These are phyloP conservation scores for Porphyra umbilicalis DNA, from an alignment of 31 red algal genomes.

Conservation along the genomic window DNA sequence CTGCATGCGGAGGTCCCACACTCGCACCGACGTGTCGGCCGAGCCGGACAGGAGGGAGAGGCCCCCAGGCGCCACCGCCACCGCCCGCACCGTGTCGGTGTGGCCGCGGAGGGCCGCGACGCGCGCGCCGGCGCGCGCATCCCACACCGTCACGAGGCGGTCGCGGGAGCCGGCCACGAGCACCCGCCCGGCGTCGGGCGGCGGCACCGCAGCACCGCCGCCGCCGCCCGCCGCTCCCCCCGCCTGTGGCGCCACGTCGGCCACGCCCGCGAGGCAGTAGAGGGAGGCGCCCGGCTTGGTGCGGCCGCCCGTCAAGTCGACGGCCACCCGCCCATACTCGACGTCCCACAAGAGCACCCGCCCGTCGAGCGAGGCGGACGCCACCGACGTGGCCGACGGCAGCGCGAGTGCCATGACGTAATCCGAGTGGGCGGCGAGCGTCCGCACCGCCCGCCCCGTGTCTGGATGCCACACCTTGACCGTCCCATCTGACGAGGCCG, in stretches of 20 bases:
- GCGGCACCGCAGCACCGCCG: background rate
- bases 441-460: conserved; percentile 24
- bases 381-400: conserved; percentile 37
- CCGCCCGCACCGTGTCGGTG: conserved; percentile 70
- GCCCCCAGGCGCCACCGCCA: conserved; percentile 49
- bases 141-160: conserved; percentile 68
- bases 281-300: conserved; percentile 10
- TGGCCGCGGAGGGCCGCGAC: conserved; percentile 73
- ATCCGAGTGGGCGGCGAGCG: conserved; percentile 74
- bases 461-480: conserved; percentile 86
- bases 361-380: conserved; percentile 68
- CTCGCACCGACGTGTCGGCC: conserved; percentile 56
- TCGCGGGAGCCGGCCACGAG: conserved; percentile 79
- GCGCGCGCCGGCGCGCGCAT: conserved; percentile 49
- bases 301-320: conserved; percentile 27
- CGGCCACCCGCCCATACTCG: conserved; percentile 30
- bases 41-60: conserved; percentile 53
- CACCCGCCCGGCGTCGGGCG: conserved; percentile 13
- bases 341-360: conserved; percentile 88
- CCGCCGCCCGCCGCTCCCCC: background rate
- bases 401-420: conserved; percentile 86
- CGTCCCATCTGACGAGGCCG: conserved; percentile 82
- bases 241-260: background rate
- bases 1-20: conserved; percentile 90
- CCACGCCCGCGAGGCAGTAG: conserved; percentile 9